A percentile compares a stretch with the other conserved stretches of the same genome.
phyloP scores from a whole-genome alignment of 106 monocot genomes.

The Dioscorea alata region DNA sequence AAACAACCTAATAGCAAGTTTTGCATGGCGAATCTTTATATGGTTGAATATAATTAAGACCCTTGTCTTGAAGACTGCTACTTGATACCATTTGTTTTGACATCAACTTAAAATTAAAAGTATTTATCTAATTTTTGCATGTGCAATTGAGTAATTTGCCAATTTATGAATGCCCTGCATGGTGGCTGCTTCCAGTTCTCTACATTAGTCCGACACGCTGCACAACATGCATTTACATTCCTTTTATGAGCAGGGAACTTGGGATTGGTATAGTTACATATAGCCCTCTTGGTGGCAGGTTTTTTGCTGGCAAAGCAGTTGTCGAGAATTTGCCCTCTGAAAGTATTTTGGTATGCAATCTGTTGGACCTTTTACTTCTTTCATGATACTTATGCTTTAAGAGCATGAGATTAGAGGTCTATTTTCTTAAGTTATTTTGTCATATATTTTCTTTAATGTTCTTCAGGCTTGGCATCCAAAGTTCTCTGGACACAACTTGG shows the following conservation, averaged over 20 bases:
- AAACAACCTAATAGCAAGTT: conserved; percentile 24
- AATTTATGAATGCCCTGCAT: too few species aligned
- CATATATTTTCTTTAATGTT: neutral
- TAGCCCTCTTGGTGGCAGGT: conserved; percentile 47
- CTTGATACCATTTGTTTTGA: too few species aligned
- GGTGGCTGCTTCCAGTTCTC: neutral
- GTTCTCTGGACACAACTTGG: conserved; percentile 32
- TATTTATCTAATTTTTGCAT: too few species aligned
- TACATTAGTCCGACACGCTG: neutral
- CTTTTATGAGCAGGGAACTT: conserved; percentile 24
- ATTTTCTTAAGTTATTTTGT: too few species aligned
- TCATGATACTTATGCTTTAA: neutral
- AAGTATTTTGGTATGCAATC: conserved; percentile 10
- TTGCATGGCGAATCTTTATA: conserved; percentile 12
- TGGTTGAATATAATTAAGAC: too few species aligned
- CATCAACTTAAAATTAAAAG: too few species aligned
- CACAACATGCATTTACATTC: neutral
- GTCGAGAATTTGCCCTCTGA: conserved; percentile 24
- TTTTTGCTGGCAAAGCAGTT: conserved; percentile 40
- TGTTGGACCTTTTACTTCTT: neutral
- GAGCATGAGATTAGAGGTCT: too few species aligned
- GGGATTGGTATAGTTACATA: conserved; percentile 51
- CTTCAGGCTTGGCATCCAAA: conserved; percentile 24
- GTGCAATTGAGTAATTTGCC: conserved; percentile 15
- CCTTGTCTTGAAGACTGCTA: too few species aligned